Percentiles rank a stretch among this genome's conserved stretches.
Conservation (phyloP, 495 filamentous ascomycete species). For the Lentithecium fluviatile region DNA sequence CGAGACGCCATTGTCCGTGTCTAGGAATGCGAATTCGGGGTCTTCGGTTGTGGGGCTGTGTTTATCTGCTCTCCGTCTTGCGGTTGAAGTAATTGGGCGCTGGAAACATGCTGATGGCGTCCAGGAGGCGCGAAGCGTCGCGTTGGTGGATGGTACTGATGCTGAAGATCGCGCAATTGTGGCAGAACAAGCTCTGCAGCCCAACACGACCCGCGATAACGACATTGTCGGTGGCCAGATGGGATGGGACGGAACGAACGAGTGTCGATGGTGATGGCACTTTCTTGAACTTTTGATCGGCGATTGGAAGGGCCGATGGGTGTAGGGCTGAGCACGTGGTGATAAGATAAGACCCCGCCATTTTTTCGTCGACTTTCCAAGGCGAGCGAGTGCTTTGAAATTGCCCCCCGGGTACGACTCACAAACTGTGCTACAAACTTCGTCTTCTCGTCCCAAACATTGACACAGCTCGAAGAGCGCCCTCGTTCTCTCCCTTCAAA, state of each 20-base stretch:
- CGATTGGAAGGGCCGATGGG: not conserved
- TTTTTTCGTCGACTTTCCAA: too few relatives aligned
- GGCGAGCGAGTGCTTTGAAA: slow-evolving; percentile 24
- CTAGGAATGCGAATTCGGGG: not conserved
- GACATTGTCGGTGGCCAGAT: slow-evolving; percentile 7
- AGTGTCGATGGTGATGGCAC: not conserved
- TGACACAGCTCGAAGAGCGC: too few relatives aligned
- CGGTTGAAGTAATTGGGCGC: slow-evolving; percentile 2
- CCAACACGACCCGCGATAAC: not conserved
- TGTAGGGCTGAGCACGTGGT: slow-evolving; percentile 10
- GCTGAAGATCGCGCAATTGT: slow-evolving; percentile 1
- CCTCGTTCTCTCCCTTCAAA: not conserved
- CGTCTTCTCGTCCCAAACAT: too few relatives aligned
- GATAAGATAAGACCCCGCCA: slow-evolving; percentile 22
- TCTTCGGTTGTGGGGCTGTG: not conserved
- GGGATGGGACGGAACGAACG: not conserved
- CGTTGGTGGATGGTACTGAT: not conserved
- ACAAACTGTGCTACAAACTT: too few relatives aligned
- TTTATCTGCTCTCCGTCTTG: not conserved
- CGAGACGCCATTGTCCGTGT: not conserved
- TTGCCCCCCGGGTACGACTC: not conserved
- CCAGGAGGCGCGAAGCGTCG: slow-evolving; percentile 4
- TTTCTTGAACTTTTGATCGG: not conserved
- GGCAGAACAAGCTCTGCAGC: slow-evolving; percentile 7
- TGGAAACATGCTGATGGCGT: slow-evolving; percentile 1